These are phyloP conservation scores for Protomyces pachydermus DNA, from an alignment of 1,139 yeast species.

Conservation along the genomic window DNA sequence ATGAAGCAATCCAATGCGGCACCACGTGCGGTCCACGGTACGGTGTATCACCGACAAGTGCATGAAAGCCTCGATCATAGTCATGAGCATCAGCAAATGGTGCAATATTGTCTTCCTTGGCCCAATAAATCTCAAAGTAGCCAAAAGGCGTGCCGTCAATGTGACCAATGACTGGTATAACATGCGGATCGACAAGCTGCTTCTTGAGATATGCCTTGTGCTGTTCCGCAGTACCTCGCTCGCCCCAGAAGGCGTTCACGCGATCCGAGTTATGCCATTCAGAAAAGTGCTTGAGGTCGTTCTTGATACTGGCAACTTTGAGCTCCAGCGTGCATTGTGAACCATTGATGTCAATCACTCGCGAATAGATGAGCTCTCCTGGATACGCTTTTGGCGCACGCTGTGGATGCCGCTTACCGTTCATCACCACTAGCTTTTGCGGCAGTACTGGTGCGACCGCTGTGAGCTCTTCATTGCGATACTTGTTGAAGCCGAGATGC, in stretches of 20 bases:
- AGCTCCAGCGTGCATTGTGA: not conserved
- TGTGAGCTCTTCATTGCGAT: not conserved
- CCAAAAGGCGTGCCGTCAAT: conserved; percentile 32
- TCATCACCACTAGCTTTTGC: not conserved
- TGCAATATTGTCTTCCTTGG: conserved; percentile 33
- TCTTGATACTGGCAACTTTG: not conserved
- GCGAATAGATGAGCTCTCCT: not conserved
- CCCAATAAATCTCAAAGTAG: conserved; percentile 34
- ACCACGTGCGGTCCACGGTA: conserved; percentile 35
- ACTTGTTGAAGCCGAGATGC: not conserved
- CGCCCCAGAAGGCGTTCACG: conserved; percentile 34
- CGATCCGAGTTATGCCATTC: conserved; percentile 35
- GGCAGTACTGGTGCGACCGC: not conserved
- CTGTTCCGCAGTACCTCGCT: conserved; percentile 29
- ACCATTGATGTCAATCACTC: not conserved
- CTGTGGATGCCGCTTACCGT: not conserved
- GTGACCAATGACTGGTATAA: conserved; percentile 31
- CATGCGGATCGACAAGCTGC: conserved; percentile 31
- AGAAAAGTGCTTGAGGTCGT: conserved; percentile 10
- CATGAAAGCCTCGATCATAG: conserved; percentile 35
- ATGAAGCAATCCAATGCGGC: conserved; percentile 33
- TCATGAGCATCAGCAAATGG: conserved; percentile 29
- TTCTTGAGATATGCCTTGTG: conserved; percentile 31
- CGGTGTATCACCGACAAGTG: conserved; percentile 33
- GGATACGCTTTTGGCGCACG: not conserved